Percentiles rank a stretch among this genome's conserved stretches.
These are phyloP conservation scores for Polymyxa betae DNA, from an alignment of 208 protist genomes.

Conservation along the genomic window DNA sequence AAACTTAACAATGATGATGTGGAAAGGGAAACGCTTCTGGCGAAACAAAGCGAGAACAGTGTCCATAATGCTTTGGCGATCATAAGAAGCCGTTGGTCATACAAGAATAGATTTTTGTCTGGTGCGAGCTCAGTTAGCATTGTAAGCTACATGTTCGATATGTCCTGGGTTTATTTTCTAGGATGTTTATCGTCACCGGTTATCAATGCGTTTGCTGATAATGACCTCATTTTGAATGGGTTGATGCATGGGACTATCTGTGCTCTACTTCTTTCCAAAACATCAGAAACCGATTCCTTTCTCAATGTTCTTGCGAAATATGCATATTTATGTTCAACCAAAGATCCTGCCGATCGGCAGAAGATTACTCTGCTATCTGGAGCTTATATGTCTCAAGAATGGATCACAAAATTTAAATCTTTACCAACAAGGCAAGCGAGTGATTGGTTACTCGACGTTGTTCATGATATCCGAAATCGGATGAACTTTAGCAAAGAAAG, in stretches of 20 bases:
- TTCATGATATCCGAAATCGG: not conserved
- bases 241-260: constrained; percentile 25
- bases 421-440: not conserved
- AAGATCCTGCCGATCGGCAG: not conserved
- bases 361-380: constrained; percentile 3
- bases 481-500: not conserved
- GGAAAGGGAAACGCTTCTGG: not conserved
- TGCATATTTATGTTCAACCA: not conserved
- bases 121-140: not conserved
- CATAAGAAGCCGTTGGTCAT: not conserved
- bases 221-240: not conserved
- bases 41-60: not conserved
- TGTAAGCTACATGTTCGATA: not conserved
- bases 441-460: not conserved
- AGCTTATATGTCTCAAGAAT: not conserved
- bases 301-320: not conserved
- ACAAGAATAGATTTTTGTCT: not conserved
- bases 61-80: not conserved
- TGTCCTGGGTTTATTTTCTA: constrained; percentile 12
- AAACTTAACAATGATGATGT: too few species aligned
- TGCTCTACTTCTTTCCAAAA: not conserved
- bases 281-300: not conserved
- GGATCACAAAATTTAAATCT: not conserved
- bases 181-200: not conserved
- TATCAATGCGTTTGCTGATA: not conserved